Evolutionary conservation across 179 eudicot genomes (phyloP), one percentile per base, ranked within the genome.

Genomic region (Sideroxylon spinosum): DNA sequence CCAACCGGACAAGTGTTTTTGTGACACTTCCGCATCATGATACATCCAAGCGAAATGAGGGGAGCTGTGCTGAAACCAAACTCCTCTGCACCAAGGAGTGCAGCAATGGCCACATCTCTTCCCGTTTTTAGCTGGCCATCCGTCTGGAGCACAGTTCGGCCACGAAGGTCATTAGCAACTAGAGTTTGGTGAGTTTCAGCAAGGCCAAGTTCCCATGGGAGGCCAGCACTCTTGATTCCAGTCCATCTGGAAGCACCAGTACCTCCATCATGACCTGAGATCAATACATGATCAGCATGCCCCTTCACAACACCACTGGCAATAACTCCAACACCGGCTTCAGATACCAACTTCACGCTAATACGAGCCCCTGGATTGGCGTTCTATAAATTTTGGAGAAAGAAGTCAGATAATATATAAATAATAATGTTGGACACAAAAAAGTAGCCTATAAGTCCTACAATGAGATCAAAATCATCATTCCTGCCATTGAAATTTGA

Each of bases 21-120:
- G 76, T 97, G 99, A 84, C 99, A 97, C 84, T 97, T 97, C 71
- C 99, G 77, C 99, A 97, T 97, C 99, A 97, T 97, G 77, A 97
- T 92, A 84, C 98, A 97, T 20, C 99, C 99, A 5, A 97, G 91
- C 19, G 99, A 92, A 61, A 97, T 97, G 12, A 97, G 93, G 49
- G 99, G 99, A 60, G 99, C 99, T 0, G 99, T 97, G 79, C 98
- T 94, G 89, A 97, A 97, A 84, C 99, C 99, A 81, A 97, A 97
- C 82, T 97, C 99, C 76, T 97, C 99, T 19, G 99, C 97, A 63
- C 99, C 99, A 46, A 97, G 97, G 83, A 97, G 99, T 17, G 97
- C 97, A 13, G 99, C 99, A 78, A 97, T 91, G 20, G 97, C 98
- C 60, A 97, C 99, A 81, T 97, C 99, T 83, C 97, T 84, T 75